Base-by-base conservation (phyloP, 768 basidiomycete genomes). In the Suillus occidentalis region DNA sequence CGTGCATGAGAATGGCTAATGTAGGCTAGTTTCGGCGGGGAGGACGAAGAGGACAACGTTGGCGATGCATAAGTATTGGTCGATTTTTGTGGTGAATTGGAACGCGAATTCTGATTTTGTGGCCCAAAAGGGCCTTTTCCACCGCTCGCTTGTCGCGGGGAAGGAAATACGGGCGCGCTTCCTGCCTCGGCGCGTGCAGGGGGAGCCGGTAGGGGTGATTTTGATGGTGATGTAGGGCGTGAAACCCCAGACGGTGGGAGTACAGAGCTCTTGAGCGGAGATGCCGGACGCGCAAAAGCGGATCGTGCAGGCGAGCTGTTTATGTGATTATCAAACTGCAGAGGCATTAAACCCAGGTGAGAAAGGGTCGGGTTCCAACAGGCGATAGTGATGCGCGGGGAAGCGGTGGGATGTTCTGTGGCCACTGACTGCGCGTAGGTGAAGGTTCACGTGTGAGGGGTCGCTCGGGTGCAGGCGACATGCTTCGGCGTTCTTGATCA, bases 331-430 rank as follows among this genome's bases (percentile, higher is more conserved):
- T 28, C 28, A 52, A 18, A 53, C 18, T n/a, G 28, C 28, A n/a
- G 61, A 36, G 2, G 67, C 59, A 40, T 66, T 65, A 64, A 73
- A 69, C 16, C 16, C 39, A 25, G 39, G 39, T 28, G 57, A 40
- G n/a, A 12, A 40, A 58, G 12, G 31, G 20, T 34, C 20, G 34
- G 39, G 25, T 40, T 25, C 22, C 57, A 18, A 39, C 25, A 25
- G 40, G 60, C 10, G 53, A 40, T 66, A 50, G 68, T 68, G 74
- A 72, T 37, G 69, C 63, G 12, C 69, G 75, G 36, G 76, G 76
- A 56, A 75, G 73, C 50, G 73, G 76, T 12, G 76, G 71, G 10
- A 76, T 52, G 40, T 70, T 75, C 34, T 66, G 20, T 12, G 66
- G 69, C 71, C 72, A 72, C 28, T 52, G 50, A 6, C 50, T 43